phyloP scores from a whole-genome alignment of 176 grass and related monocot genomes.

The Phoenix roebelenii region DNA sequence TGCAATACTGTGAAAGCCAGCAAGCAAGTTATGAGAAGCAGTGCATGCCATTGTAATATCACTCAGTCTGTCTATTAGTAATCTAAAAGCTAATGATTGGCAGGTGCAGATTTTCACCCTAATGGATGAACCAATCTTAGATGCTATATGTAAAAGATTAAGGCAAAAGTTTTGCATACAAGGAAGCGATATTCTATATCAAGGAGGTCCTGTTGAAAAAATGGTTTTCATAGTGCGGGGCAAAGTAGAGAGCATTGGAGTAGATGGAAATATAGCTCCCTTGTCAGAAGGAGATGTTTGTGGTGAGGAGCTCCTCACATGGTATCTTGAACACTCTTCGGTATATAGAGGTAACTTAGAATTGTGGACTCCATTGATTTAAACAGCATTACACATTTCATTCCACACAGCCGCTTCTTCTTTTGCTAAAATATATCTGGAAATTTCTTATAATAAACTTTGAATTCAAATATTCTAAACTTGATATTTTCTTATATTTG shows the following conservation, averaged over 20 bases:
- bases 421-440: too few species aligned
- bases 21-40: too few species aligned
- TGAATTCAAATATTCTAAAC: too few species aligned
- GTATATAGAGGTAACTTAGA: background rate
- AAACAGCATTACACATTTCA: too few species aligned
- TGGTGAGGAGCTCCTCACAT: background rate
- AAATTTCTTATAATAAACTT: too few species aligned
- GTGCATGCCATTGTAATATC: too few species aligned
- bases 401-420: too few species aligned
- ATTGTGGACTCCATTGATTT: background rate
- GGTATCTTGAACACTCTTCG: background rate
- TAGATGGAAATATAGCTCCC: background rate
- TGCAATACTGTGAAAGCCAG: too few species aligned
- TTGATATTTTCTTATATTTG: too few species aligned
- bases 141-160: background rate
- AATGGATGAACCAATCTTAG: background rate
- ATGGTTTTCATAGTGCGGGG: constrained; percentile 2
- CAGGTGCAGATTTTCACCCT: background rate
- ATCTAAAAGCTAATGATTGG: background rate
- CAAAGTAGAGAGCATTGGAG: background rate
- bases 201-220: background rate
- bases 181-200: background rate
- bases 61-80: too few species aligned
- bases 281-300: background rate
- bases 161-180: background rate